Conservation (phyloP, 176 grass and related monocot genomes). For the Poa annua region DNA sequence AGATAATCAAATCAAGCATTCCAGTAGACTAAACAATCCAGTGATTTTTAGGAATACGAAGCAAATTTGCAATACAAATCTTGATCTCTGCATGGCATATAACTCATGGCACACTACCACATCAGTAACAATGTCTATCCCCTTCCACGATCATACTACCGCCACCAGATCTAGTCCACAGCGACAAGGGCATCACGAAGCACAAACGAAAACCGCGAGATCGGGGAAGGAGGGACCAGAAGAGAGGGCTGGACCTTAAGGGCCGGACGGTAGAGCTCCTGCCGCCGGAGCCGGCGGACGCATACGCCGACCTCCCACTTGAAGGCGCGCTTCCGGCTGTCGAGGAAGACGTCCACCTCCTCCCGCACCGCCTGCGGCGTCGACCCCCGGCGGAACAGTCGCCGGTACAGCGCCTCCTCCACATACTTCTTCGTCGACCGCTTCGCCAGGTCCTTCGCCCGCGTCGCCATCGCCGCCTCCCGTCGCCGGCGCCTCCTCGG, state of each 20-base stretch:
- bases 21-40: background rate
- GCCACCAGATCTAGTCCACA: slow-evolving; percentile 34
- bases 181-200: background rate
- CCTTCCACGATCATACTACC: background rate
- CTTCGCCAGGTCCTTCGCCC: slow-evolving; percentile 71
- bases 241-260: slow-evolving; percentile 58
- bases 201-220: slow-evolving; percentile 5
- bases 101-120: background rate
- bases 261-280: slow-evolving; percentile 62
- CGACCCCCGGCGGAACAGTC: slow-evolving; percentile 73
- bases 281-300: slow-evolving; percentile 69
- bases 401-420: slow-evolving; percentile 73
- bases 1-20: background rate
- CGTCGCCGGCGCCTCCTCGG: slow-evolving; percentile 40
- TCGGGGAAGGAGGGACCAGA: background rate
- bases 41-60: background rate
- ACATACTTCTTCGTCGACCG: slow-evolving; percentile 82
- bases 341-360: slow-evolving; percentile 86
- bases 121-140: background rate
- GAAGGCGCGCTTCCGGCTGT: slow-evolving; percentile 81
- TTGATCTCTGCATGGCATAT: background rate
- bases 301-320: slow-evolving; percentile 97
- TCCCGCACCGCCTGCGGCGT: slow-evolving; percentile 67
- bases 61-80: background rate
- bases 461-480: slow-evolving; percentile 51